phyloP scores from a whole-genome alignment of 176 grass and related monocot genomes.

The Elymus sibiricus region DNA sequence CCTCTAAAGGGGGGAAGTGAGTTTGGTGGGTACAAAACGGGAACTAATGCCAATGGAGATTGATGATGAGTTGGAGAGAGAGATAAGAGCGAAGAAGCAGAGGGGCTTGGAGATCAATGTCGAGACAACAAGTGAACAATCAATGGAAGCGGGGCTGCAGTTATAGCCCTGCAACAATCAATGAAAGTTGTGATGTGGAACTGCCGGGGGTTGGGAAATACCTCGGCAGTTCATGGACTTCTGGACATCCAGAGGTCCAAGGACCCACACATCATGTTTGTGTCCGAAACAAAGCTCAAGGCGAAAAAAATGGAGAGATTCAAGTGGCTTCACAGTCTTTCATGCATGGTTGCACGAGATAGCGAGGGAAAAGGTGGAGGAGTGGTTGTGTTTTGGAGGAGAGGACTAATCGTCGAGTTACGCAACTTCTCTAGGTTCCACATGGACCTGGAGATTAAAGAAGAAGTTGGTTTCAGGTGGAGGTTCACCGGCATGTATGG shows the following conservation, averaged over 20 bases:
- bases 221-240: neutral
- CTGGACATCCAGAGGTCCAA: neutral
- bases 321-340: neutral
- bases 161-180: neutral
- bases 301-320: neutral
- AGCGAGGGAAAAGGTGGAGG: neutral
- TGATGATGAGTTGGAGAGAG: too few relatives aligned
- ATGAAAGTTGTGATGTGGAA: neutral
- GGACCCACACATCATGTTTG: neutral
- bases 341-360: neutral
- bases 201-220: neutral
- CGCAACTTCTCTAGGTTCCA: neutral
- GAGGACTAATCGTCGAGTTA: neutral
- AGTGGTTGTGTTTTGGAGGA: neutral
- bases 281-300: neutral
- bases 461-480: neutral
- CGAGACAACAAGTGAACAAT: neutral
- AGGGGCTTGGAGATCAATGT: neutral
- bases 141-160: neutral
- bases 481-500: too few relatives aligned
- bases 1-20: too few relatives aligned
- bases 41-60: too few relatives aligned
- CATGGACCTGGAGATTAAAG: neutral
- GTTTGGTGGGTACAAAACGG: too few relatives aligned
- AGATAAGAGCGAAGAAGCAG: neutral